phyloP scores from a whole-genome alignment of 148 eudicot genomes.

The Talinum fruticosum region DNA sequence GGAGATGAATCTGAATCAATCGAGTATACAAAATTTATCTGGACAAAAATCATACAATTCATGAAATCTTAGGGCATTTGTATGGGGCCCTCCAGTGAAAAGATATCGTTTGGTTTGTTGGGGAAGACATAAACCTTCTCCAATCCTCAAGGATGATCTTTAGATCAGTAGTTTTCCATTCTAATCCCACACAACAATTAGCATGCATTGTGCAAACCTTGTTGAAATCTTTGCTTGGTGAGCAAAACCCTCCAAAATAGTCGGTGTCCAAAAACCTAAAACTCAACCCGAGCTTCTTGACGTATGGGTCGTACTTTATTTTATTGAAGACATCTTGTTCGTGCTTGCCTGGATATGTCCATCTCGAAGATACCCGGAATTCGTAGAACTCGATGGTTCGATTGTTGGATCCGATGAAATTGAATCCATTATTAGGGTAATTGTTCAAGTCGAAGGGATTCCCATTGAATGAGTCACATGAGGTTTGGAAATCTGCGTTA shows the following conservation, averaged over 20 bases:
- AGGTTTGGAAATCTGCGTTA: slow-evolving; percentile 49
- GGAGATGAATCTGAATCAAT: too few species aligned
- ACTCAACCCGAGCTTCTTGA: slow-evolving; percentile 27
- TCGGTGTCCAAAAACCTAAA: slow-evolving; percentile 33
- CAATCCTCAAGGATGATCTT: slow-evolving; percentile 31
- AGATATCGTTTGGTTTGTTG: slow-evolving; percentile 4
- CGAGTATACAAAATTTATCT: too few species aligned
- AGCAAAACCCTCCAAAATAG: slow-evolving; percentile 44
- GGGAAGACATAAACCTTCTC: slow-evolving; percentile 14
- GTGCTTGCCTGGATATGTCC: slow-evolving; percentile 32
- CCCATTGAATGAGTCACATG: slow-evolving; percentile 45
- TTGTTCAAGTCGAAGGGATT: slow-evolving; percentile 27
- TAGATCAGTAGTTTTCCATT: slow-evolving; percentile 31
- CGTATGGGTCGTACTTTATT: slow-evolving; percentile 33
- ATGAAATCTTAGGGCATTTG: slow-evolving; percentile 26
- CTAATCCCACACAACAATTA: slow-evolving; percentile 35
- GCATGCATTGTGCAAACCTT: slow-evolving; percentile 43
- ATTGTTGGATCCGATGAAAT: slow-evolving; percentile 40
- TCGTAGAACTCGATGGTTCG: slow-evolving; percentile 42
- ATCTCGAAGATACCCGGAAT: slow-evolving; percentile 38
- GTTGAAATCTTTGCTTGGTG: slow-evolving; percentile 39
- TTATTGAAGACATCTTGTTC: slow-evolving; percentile 60
- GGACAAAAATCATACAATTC: too few species aligned
- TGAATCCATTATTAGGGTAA: slow-evolving; percentile 47
- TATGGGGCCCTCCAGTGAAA: slow-evolving; percentile 44